Conservation (phyloP, 2,329 filamentous ascomycete genomes). For the Stagonosporopsis tanaceti region DNA sequence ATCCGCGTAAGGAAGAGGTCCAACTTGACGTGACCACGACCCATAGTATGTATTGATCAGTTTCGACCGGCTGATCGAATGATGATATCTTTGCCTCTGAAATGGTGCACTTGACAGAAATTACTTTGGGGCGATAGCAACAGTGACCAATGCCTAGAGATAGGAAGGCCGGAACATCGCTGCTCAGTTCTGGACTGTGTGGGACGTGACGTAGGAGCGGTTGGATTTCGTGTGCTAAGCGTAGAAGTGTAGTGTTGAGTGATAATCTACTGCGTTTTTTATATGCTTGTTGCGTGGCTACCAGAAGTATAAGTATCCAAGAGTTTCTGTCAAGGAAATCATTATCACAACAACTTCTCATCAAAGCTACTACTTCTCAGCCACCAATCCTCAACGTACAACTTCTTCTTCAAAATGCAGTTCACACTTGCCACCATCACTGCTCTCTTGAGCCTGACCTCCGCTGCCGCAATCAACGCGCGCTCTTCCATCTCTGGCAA, state of each 20-base stretch:
- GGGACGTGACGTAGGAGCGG: not conserved
- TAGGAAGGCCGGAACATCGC: not conserved
- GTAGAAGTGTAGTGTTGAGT: not conserved
- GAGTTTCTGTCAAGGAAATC: not conserved
- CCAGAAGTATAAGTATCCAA: conserved; percentile 1
- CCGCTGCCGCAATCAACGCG: conserved; percentile 20
- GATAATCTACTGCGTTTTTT: not conserved
- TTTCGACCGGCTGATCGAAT: not conserved
- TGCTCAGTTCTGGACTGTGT: not conserved
- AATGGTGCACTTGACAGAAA: not conserved
- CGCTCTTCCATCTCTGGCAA: conserved; percentile 2
- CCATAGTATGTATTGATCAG: not conserved
- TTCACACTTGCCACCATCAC: conserved; percentile 20
- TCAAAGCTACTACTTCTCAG: not conserved
- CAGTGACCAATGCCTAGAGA: conserved; percentile 5
- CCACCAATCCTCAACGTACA: not conserved
- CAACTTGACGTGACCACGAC: no score
- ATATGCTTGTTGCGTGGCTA: not conserved
- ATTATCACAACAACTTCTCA: not conserved
- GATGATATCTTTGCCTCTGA: not conserved
- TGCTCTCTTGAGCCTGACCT: conserved; percentile 22
- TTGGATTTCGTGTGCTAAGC: not conserved
- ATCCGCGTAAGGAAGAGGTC: no score
- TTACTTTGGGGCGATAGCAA: not conserved
- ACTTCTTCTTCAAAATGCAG: conserved; percentile 18